Evolutionary conservation across 805 yeast genomes (phyloP), one percentile per base, ranked within the genome.

Genomic region (Kregervanrija delftensis): DNA sequence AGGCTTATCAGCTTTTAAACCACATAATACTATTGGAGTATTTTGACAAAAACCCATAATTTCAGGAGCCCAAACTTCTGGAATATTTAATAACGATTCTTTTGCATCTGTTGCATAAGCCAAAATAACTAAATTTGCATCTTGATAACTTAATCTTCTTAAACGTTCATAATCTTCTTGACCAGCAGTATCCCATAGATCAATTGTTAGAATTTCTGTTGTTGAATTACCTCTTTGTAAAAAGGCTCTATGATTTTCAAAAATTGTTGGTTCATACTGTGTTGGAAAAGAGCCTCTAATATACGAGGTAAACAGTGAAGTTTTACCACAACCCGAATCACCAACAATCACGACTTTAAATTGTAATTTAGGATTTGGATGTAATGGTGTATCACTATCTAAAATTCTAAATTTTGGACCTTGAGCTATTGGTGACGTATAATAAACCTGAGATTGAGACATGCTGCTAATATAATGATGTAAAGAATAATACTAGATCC

Each of bases 251-350:
- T 86, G 87, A 68, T 89, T 89, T 66, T 90, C 96, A 61, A 91
- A 89, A 41, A 91, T 97, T 16, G 99, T 91, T 50, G 98, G 98
- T 44, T 93, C 97, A 64, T 91, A 91, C 67, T 91, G 97, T 35
- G 93, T 86, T 30, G 99, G 99, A 67, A 91, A 91, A 62, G 89
- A 89, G 66, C 89, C 87, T 46, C 96, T 88, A 42, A 96, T 89
- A 68, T 91, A 91, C 47, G 97, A 89, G 59, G 93, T 91, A 54
- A 93, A 77, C 48, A 93, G 77, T 67, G 98, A 91, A 9, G 98
- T 91, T 59, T 89, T 91, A 58, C 99, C 99, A 54, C 93, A 97
- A 58, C 98, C 98, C 77, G 98, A 97, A 69, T 93, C 99, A 52
- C 99, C 99, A 41, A 93, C 97, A 50, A 91, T 96, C 49, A 93